These are phyloP conservation scores for Chenopodium berlandieri DNA, from an alignment of 148 eudicot species.

Conservation along the genomic window DNA sequence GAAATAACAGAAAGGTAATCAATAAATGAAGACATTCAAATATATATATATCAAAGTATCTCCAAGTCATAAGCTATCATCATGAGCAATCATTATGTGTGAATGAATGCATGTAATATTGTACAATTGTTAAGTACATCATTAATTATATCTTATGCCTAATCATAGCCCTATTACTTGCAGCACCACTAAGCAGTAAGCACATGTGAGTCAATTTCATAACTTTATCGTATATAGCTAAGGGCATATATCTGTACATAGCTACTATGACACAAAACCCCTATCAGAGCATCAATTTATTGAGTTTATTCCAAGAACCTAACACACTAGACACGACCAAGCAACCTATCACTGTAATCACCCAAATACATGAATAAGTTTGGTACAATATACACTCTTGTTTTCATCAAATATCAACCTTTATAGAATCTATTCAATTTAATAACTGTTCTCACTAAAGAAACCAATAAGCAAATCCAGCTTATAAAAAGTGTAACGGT, in stretches of 20 bases:
- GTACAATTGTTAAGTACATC: not conserved
- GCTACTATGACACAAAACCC: not conserved
- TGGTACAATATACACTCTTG: not conserved
- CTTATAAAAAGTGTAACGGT: not conserved
- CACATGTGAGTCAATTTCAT: not conserved
- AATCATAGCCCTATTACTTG: no score
- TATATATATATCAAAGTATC: not conserved
- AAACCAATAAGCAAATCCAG: not conserved
- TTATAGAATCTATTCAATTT: not conserved
- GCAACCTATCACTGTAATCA: not conserved
- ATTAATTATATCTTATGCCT: no score
- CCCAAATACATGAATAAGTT: not conserved
- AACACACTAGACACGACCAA: not conserved
- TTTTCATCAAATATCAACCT: not conserved
- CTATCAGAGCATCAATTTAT: not conserved
- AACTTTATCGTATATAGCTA: not conserved
- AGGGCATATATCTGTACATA: not conserved
- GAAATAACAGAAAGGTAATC: conserved; percentile 1
- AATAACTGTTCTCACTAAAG: not conserved
- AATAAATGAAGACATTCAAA: not conserved
- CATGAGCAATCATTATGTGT: not conserved
- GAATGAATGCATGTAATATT: not conserved
- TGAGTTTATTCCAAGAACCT: not conserved
- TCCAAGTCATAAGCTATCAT: not conserved
- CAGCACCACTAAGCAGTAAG: no score